Percentiles rank a stretch among this genome's conserved stretches.
Conservation (phyloP, 768 basidiomycete species). For the Cyclocybe cylindracea region DNA sequence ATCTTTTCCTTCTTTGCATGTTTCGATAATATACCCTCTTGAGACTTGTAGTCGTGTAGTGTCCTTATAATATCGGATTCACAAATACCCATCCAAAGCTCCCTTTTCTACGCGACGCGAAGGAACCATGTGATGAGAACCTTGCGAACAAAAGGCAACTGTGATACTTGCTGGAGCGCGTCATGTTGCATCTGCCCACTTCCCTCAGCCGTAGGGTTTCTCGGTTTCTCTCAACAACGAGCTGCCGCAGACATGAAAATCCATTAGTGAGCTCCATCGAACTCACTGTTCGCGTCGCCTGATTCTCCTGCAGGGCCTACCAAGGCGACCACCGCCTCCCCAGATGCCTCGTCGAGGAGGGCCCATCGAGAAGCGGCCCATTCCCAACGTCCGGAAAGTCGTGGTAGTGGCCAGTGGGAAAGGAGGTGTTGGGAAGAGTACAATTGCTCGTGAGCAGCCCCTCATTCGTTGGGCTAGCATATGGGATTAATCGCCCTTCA, state of each 20-base stretch:
- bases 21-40: too few species aligned
- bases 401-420: constrained; percentile 90
- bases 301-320: constrained; percentile 26
- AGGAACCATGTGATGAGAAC: too few species aligned
- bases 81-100: too few species aligned
- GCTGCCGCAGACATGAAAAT: constrained; percentile 47
- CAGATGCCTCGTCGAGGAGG: constrained; percentile 62
- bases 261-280: constrained; percentile 45
- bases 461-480: neutral
- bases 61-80: too few species aligned
- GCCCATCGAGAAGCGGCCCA: constrained; percentile 52
- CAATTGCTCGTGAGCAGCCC: constrained; percentile 70
- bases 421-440: constrained; percentile 96
- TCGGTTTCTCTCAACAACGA: constrained; percentile 24
- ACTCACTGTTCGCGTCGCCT: neutral
- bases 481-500: constrained; percentile 24
- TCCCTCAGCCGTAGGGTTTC: neutral
- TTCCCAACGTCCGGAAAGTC: constrained; percentile 78
- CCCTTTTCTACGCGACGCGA: too few species aligned
- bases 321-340: constrained; percentile 40
- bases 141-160: too few species aligned
- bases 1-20: too few species aligned
- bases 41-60: too few species aligned
- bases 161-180: neutral
- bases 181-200: neutral